These are phyloP conservation scores for Plenodomus tracheiphilus DNA, from an alignment of 2,329 filamentous ascomycete species.

Conservation along the genomic window DNA sequence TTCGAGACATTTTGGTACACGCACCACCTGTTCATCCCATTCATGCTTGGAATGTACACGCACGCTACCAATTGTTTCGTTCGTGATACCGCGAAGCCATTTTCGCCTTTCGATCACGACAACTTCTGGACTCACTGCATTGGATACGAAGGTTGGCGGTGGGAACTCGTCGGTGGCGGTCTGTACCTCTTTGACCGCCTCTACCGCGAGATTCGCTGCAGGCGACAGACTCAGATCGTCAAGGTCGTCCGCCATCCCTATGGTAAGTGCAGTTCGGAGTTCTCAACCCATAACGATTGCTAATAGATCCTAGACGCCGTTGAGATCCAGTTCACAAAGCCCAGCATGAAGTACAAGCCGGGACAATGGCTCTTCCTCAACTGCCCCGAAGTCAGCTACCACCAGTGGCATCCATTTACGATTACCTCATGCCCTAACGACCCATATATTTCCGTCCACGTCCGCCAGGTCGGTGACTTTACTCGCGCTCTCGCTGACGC, in stretches of 20 bases:
- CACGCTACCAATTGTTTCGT: conserved; percentile 97
- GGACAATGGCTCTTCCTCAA: conserved; percentile 98
- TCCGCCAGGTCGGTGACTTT: conserved; percentile 96
- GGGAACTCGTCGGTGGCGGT: conserved; percentile 85
- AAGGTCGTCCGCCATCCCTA: conserved; percentile 96
- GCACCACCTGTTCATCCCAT: conserved; percentile 97
- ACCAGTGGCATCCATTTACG: conserved; percentile 98
- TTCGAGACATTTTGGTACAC: conserved; percentile 99
- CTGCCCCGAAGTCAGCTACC: conserved; percentile 81
- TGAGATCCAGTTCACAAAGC: conserved; percentile 96
- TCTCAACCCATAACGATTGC: conserved; percentile 1
- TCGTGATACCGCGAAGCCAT: conserved; percentile 70
- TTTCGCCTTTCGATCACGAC: conserved; percentile 82
- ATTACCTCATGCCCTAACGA: conserved; percentile 98
- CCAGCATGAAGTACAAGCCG: conserved; percentile 96
- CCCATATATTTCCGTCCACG: conserved; percentile 89
- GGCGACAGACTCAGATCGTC: conserved; percentile 84
- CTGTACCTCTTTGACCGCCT: conserved; percentile 87
- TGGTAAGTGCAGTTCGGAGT: conserved; percentile 56
- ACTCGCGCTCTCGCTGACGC: conserved; percentile 92
- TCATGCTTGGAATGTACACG: conserved; percentile 90
- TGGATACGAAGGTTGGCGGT: conserved; percentile 95
- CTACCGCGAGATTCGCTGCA: conserved; percentile 85
- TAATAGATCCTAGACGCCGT: conserved; percentile 70
- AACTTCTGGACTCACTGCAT: conserved; percentile 91